Percentiles rank a stretch among this genome's conserved stretches.
Conservation (phyloP, 305 asterid species). For the Petunia hybrid region DNA sequence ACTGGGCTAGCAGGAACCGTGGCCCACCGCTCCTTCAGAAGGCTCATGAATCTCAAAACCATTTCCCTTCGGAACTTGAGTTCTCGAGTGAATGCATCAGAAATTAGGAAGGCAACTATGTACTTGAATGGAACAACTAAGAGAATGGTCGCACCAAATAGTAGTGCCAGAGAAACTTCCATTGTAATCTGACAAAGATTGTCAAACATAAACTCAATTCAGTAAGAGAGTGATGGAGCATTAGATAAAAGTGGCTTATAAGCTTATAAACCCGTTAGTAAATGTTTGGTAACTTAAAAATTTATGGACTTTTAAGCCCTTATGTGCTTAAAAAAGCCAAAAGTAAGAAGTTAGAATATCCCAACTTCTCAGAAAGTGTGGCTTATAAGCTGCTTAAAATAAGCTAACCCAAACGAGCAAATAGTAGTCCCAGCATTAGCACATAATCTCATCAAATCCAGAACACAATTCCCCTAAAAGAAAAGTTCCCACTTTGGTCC, state of each 20-base stretch:
- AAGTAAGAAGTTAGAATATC: too few relatives aligned
- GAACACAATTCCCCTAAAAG: background rate
- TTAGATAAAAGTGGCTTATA: background rate
- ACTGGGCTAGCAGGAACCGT: constrained; percentile 92
- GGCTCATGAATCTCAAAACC: constrained; percentile 68
- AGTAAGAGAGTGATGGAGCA: background rate
- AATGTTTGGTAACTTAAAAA: too few relatives aligned
- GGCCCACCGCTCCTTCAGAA: constrained; percentile 90
- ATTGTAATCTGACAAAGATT: constrained; percentile 66
- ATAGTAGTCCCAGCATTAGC: background rate
- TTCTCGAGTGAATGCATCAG: constrained; percentile 91
- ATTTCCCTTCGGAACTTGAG: constrained; percentile 76
- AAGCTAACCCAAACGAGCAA: too few relatives aligned
- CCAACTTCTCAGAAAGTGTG: too few relatives aligned
- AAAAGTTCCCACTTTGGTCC: background rate
- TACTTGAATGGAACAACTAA: constrained; percentile 84
- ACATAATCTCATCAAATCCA: background rate
- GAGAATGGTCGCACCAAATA: constrained; percentile 63
- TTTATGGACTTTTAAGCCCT: too few relatives aligned
- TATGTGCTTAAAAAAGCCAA: too few relatives aligned
- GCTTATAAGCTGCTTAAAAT: too few relatives aligned
- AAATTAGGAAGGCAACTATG: constrained; percentile 60
- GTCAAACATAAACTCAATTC: constrained; percentile 25
- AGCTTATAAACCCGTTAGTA: too few relatives aligned
- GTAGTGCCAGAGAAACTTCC: constrained; percentile 78